Conservation (phyloP, 2,329 filamentous ascomycete genomes). For the Hirsutella thompsonii region DNA sequence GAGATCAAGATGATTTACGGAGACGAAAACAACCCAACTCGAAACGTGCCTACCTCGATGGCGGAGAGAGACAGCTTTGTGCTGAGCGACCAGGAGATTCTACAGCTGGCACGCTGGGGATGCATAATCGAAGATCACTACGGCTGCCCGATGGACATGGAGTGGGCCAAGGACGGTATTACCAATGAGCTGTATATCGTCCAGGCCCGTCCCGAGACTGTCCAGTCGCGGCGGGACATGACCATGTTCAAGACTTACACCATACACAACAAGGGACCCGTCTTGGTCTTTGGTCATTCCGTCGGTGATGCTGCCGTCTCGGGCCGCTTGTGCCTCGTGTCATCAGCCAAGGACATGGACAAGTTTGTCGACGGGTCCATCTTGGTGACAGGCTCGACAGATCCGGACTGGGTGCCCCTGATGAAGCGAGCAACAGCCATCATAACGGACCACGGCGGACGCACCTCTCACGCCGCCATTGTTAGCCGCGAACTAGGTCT, state of each 20-base stretch:
- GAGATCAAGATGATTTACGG: conserved; percentile 21
- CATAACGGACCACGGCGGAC: conserved; percentile 22
- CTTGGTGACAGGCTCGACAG: conserved; percentile 20
- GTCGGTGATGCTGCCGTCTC: conserved; percentile 20
- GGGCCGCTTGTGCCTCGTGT: conserved; percentile 19
- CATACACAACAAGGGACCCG: conserved; percentile 14
- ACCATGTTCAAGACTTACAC: conserved; percentile 17
- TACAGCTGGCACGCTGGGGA: conserved; percentile 21
- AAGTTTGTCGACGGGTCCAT: conserved; percentile 20
- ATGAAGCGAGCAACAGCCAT: conserved; percentile 24
- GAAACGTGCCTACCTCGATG: conserved; percentile 22
- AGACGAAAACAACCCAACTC: conserved; percentile 13
- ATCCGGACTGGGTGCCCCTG: conserved; percentile 24
- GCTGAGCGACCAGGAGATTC: conserved; percentile 18
- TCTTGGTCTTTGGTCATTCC: conserved; percentile 16
- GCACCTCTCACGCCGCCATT: conserved; percentile 24
- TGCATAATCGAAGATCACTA: conserved; percentile 22
- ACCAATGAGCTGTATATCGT: conserved; percentile 19
- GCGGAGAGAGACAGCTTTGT: conserved; percentile 19
- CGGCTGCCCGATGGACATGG: conserved; percentile 22
- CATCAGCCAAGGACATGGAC: conserved; percentile 15
- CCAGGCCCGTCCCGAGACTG: conserved; percentile 22
- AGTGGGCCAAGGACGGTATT: conserved; percentile 22
- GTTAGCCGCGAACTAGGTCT: conserved; percentile 25
- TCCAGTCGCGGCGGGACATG: conserved; percentile 18